phyloP scores from a whole-genome alignment of 108 stramenopile genomes.

The Nitzschia putrida region DNA sequence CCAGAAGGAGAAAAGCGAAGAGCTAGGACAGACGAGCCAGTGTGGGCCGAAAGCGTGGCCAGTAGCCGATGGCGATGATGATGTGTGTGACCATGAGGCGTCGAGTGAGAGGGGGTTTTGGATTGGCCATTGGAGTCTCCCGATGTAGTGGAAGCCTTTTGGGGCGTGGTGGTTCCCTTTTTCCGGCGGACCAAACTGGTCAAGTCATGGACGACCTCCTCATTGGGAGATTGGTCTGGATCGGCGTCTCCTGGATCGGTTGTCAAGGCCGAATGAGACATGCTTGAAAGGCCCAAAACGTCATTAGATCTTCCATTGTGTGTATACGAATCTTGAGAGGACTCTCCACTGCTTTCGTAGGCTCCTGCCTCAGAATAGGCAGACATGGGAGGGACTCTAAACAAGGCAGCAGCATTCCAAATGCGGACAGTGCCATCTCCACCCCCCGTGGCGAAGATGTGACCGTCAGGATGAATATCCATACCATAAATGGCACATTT shows the following conservation, averaged over 20 bases:
- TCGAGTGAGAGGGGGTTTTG: not conserved
- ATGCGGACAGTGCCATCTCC: constrained; percentile 85
- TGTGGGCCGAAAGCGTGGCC: constrained; percentile 76
- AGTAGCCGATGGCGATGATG: constrained; percentile 62
- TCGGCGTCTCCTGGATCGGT: constrained; percentile 4
- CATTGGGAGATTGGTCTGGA: constrained; percentile 6
- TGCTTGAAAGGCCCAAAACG: not conserved
- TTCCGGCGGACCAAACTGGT: constrained; percentile 71
- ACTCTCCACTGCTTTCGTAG: constrained; percentile 70
- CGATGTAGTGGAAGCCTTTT: constrained; percentile 12
- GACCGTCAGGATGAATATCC: constrained; percentile 71
- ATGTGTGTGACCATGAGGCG: constrained; percentile 27
- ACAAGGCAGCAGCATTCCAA: constrained; percentile 65
- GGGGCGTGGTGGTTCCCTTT: constrained; percentile 35
- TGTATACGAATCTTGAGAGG: constrained; percentile 36
- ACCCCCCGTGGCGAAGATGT: constrained; percentile 77
- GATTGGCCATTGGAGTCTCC: not conserved
- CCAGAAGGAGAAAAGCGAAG: constrained; percentile 77
- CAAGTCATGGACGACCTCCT: constrained; percentile 63
- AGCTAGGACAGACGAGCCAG: constrained; percentile 79
- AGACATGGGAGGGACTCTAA: constrained; percentile 9
- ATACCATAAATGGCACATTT: constrained; percentile 72
- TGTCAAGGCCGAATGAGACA: not conserved
- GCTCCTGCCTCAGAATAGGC: constrained; percentile 40
- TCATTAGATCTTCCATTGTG: not conserved